phyloP scores from a whole-genome alignment of 208 protist genomes.

The Trypanosomatidae sp. region DNA sequence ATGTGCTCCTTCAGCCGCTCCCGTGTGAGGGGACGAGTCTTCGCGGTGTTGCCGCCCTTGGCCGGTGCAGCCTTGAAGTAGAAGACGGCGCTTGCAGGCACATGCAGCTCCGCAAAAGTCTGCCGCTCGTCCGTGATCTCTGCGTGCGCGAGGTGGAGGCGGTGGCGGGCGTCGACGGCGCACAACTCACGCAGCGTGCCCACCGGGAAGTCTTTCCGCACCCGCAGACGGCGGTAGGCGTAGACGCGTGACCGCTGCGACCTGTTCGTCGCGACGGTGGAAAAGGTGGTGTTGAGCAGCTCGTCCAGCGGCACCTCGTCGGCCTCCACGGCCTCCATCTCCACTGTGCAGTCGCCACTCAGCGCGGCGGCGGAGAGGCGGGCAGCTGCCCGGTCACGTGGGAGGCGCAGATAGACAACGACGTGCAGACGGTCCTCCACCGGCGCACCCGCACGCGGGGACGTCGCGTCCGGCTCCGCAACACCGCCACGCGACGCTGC shows the following conservation, averaged over 20 bases:
- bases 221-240: slow-evolving; percentile 47
- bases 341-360: slow-evolving; percentile 10
- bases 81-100: slow-evolving; percentile 27
- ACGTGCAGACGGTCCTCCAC: too few relatives aligned
- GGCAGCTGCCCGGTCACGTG: slow-evolving; percentile 14
- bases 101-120: slow-evolving; percentile 21
- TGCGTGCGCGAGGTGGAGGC: slow-evolving; percentile 33
- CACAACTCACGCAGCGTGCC: slow-evolving; percentile 68
- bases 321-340: slow-evolving; percentile 10
- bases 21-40: too few relatives aligned
- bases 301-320: slow-evolving; percentile 13
- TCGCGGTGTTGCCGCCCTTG: background rate
- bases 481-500: too few relatives aligned
- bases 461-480: too few relatives aligned
- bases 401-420: slow-evolving; percentile 25
- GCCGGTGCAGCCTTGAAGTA: slow-evolving; percentile 17
- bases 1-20: slow-evolving; percentile 21
- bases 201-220: slow-evolving; percentile 44
- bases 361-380: slow-evolving; percentile 16
- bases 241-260: slow-evolving; percentile 6
- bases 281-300: slow-evolving; percentile 19
- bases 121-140: slow-evolving; percentile 26
- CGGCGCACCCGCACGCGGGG: too few relatives aligned
- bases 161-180: slow-evolving; percentile 16
- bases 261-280: slow-evolving; percentile 14